Percentiles rank a stretch among this genome's conserved stretches.
Conservation (phyloP, 2,329 filamentous ascomycete species). For the Sclerotinia spermophila region DNA sequence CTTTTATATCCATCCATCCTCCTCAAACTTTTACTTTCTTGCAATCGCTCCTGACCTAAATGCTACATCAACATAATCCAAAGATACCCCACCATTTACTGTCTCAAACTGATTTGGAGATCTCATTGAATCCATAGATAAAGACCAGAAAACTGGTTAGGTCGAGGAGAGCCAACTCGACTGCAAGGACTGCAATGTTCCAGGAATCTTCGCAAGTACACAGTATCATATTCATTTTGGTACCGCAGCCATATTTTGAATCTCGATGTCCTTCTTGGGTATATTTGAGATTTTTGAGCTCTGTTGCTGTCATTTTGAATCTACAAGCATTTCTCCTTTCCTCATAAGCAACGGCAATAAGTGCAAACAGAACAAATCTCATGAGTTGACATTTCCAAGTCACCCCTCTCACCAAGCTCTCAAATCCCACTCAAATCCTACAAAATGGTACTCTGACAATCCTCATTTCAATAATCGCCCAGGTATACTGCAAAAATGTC, state of each 20-base stretch:
- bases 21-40: not conserved
- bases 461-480: not conserved
- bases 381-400: not conserved
- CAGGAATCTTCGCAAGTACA: no score
- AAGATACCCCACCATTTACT: rapidly evolving
- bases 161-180: not conserved
- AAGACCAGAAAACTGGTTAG: not conserved
- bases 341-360: not conserved
- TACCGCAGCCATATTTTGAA: no score
- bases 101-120: not conserved
- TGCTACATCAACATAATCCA: rapidly evolving
- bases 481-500: not conserved
- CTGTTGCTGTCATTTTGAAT: not conserved
- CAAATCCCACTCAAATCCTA: not conserved
- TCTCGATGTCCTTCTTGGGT: not conserved
- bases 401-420: no score
- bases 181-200: not conserved
- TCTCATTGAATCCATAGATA: rapidly evolving
- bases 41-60: no score
- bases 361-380: not conserved
- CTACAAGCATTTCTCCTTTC: not conserved
- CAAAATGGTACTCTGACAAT: not conserved
- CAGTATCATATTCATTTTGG: rapidly evolving
- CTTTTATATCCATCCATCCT: not conserved
- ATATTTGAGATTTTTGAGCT: rapidly evolving